These are phyloP conservation scores for Trypanosoma avium DNA, from an alignment of 208 protist species.

Conservation along the genomic window DNA sequence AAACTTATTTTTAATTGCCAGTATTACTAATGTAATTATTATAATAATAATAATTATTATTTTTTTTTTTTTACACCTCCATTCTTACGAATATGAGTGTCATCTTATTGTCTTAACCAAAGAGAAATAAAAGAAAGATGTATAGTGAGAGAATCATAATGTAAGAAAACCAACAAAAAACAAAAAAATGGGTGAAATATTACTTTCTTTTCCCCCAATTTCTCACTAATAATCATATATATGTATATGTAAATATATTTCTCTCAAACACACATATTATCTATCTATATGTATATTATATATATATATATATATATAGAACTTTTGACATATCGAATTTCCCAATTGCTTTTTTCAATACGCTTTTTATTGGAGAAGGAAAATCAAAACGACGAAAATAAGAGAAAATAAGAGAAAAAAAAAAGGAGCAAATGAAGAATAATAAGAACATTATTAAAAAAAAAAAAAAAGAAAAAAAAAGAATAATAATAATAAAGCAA, in stretches of 20 bases:
- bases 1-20: not conserved
- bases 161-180: too few relatives aligned
- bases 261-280: too few relatives aligned
- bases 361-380: not conserved
- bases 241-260: too few relatives aligned
- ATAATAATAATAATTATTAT: not conserved
- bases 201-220: too few relatives aligned
- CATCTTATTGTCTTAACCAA: not conserved
- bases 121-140: too few relatives aligned
- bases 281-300: too few relatives aligned
- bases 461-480: not conserved
- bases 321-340: too few relatives aligned
- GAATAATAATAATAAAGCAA: too few relatives aligned
- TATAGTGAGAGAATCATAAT: too few relatives aligned
- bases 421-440: not conserved
- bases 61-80: constrained; percentile 10
- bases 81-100: constrained; percentile 3
- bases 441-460: not conserved
- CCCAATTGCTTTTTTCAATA: constrained; percentile 3
- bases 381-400: not conserved
- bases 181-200: too few relatives aligned
- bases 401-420: not conserved
- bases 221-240: too few relatives aligned
- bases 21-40: not conserved
- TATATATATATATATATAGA: too few relatives aligned